Conservation (phyloP, 2,329 filamentous ascomycete species). For the Purpureocillium takamizusanense region DNA sequence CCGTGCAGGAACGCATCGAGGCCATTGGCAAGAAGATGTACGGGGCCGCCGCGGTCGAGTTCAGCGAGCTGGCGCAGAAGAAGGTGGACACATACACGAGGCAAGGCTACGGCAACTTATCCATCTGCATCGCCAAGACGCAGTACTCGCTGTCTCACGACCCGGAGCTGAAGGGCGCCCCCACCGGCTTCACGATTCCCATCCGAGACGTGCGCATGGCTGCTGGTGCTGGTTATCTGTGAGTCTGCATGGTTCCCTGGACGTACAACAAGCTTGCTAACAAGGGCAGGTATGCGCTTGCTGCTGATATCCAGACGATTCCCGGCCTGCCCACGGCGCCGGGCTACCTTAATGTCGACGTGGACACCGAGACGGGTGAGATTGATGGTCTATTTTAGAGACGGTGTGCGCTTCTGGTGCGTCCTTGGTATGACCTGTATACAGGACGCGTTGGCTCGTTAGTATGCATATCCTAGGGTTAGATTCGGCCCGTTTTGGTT, state of each 20-base stretch:
- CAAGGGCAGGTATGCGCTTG: slow-evolving; percentile 66
- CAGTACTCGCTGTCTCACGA: slow-evolving; percentile 96
- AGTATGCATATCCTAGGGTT: background rate
- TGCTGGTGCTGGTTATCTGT: slow-evolving; percentile 87
- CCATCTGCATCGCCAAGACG: slow-evolving; percentile 96
- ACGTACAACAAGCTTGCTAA: slow-evolving; percentile 20
- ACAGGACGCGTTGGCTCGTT: background rate
- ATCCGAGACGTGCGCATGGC: slow-evolving; percentile 92
- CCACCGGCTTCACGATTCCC: slow-evolving; percentile 86
- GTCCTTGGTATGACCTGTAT: background rate
- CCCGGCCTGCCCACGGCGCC: slow-evolving; percentile 91
- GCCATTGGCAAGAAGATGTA: slow-evolving; percentile 90
- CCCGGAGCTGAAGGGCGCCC: slow-evolving; percentile 86
- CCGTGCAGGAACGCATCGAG: slow-evolving; percentile 83
- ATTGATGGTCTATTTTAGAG: slow-evolving; percentile 80
- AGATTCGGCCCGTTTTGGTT: background rate
- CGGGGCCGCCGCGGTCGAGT: slow-evolving; percentile 79
- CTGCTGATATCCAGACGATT: slow-evolving; percentile 97
- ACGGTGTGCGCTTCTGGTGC: background rate
- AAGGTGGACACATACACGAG: slow-evolving; percentile 93
- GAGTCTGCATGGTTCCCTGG: slow-evolving; percentile 27
- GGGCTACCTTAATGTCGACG: slow-evolving; percentile 90
- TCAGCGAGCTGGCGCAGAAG: slow-evolving; percentile 87
- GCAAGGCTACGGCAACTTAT: slow-evolving; percentile 86
- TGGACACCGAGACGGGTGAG: slow-evolving; percentile 72